These are phyloP conservation scores for Allantophomopsis cytisporea DNA, from an alignment of 2,329 filamentous ascomycete genomes.

Conservation along the genomic window DNA sequence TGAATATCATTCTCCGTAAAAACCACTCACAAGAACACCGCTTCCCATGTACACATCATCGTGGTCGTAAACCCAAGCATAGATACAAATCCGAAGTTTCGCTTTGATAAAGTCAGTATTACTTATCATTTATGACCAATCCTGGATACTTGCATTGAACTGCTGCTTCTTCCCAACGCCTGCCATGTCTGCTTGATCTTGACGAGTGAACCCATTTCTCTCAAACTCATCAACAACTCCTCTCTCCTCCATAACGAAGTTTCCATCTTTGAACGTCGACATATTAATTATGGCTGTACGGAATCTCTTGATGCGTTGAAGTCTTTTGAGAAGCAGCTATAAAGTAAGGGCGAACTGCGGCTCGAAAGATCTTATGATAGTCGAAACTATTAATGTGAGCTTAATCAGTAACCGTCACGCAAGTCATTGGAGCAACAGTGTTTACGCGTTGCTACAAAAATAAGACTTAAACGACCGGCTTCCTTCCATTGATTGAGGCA, in stretches of 20 bases:
- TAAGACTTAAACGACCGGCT: no score
- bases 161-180: conserved; percentile 1
- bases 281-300: not conserved
- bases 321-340: no score
- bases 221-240: no score
- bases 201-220: not conserved
- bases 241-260: not conserved
- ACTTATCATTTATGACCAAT: no score
- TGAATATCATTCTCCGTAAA: not conserved
- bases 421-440: no score
- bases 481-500: no score
- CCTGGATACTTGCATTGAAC: not conserved
- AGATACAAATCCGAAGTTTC: conserved; percentile 1
- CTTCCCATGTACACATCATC: conserved; percentile 2
- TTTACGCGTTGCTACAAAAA: no score
- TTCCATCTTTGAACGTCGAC: not conserved
- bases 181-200: conserved; percentile 1
- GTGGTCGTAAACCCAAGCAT: conserved; percentile 1
- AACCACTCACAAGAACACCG: not conserved
- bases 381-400: no score
- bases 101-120: not conserved
- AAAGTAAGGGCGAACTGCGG: no score
- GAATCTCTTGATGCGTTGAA: no score
- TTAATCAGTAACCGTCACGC: no score
- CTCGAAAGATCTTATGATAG: no score